Conservation (phyloP, 1,284 basidiomycete genomes). For the Sanghuangporus baumii region DNA sequence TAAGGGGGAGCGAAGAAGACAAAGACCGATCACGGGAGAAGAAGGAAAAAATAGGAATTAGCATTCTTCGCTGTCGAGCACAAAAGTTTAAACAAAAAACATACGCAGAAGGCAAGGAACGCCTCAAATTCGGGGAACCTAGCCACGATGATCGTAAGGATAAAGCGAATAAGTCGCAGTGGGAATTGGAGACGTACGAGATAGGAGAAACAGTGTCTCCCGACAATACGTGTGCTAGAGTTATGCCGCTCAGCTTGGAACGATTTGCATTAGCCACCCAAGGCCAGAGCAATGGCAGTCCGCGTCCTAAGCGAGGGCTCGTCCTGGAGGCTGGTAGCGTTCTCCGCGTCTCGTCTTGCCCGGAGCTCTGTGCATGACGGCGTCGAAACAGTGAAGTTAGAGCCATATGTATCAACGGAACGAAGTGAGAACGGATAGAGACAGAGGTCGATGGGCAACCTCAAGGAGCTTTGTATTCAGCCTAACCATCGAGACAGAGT, state of each 20-base stretch:
- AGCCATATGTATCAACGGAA: neutral
- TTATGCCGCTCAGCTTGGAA: conserved; percentile 4
- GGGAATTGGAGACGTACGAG: conserved; percentile 23
- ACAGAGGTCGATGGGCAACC: neutral
- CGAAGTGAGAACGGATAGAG: neutral
- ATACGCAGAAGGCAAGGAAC: conserved; percentile 29
- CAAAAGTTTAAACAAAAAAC: neutral
- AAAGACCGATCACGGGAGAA: neutral
- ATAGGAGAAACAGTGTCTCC: conserved; percentile 38
- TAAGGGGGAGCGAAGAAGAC: neutral
- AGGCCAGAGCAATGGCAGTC: neutral
- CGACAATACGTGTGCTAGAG: conserved; percentile 31
- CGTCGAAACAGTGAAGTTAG: neutral
- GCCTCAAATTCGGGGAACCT: conserved; percentile 35
- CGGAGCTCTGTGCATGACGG: neutral
- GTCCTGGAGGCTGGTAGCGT: neutral
- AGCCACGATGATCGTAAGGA: neutral
- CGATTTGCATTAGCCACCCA: conserved; percentile 6
- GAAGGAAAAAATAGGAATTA: neutral
- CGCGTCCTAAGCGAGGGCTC: neutral
- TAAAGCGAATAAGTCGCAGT: neutral
- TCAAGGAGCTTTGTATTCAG: neutral
- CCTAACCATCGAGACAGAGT: neutral
- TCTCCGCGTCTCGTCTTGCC: neutral
- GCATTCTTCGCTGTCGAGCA: neutral